These are phyloP conservation scores for Ceratocystis alfenasii DNA, from an alignment of 2,329 filamentous ascomycete species.

Conservation along the genomic window DNA sequence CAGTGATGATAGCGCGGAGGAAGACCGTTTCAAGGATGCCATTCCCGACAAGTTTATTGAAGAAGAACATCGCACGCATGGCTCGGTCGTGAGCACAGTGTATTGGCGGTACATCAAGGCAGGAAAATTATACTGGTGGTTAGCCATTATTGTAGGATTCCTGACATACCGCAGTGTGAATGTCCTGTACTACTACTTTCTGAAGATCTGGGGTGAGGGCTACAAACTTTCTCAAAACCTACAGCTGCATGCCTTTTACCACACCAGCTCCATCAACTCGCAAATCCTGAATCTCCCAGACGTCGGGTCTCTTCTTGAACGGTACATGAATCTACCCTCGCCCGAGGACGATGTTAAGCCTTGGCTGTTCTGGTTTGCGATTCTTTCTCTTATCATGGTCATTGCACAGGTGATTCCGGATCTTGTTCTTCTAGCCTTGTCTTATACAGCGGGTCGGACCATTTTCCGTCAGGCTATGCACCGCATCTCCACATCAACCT, in stretches of 20 bases:
- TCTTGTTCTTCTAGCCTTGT: conserved; percentile 59
- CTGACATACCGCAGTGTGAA: conserved; percentile 50
- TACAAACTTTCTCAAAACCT: conserved; percentile 34
- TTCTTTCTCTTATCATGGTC: conserved; percentile 51
- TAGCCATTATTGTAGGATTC: conserved; percentile 49
- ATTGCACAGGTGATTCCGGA: conserved; percentile 50
- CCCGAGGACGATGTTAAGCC: conserved; percentile 56
- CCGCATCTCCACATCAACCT: conserved; percentile 65
- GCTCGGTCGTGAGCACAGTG: conserved; percentile 60
- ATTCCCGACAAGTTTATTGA: conserved; percentile 66
- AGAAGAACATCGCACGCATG: conserved; percentile 61
- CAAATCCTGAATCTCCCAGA: background rate
- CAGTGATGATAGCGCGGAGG: conserved; percentile 1
- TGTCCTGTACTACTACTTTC: conserved; percentile 62
- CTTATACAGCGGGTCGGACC: conserved; percentile 62
- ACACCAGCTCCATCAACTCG: background rate
- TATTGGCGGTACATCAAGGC: conserved; percentile 82
- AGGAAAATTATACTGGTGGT: conserved; percentile 65
- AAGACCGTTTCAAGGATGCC: conserved; percentile 28
- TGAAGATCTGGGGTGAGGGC: conserved; percentile 78
- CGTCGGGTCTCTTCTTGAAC: conserved; percentile 8
- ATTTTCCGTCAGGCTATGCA: conserved; percentile 64
- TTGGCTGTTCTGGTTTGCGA: conserved; percentile 61
- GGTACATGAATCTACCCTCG: conserved; percentile 19
- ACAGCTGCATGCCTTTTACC: background rate